Percentiles rank a stretch among this genome's conserved stretches.
phyloP scores from a whole-genome alignment of 2,329 filamentous ascomycete species.

The Rugonectria rugulosa region DNA sequence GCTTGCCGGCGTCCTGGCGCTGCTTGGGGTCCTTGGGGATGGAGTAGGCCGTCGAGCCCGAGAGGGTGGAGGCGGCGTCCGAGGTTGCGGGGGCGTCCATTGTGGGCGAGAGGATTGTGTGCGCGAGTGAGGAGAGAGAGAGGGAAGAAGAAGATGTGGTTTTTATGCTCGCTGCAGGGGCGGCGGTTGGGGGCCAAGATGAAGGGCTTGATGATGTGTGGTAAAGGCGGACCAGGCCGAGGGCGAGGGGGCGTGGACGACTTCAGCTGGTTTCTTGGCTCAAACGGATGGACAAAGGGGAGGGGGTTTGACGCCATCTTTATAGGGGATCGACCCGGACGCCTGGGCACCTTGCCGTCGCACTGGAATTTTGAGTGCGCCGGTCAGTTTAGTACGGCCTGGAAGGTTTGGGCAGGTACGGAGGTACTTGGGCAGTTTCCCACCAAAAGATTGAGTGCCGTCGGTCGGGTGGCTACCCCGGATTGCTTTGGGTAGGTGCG shows the following conservation, averaged over 20 bases:
- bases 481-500: too few relatives aligned
- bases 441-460: too few relatives aligned
- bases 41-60: constrained; percentile 41
- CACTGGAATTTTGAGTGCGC: too few relatives aligned
- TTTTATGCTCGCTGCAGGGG: too few relatives aligned
- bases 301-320: background rate
- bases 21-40: constrained; percentile 37
- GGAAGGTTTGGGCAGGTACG: too few relatives aligned
- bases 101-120: background rate
- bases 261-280: background rate
- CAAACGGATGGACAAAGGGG: background rate
- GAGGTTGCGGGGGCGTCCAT: constrained; percentile 35
- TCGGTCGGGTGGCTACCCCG: too few relatives aligned
- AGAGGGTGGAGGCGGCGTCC: constrained; percentile 42
- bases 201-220: too few relatives aligned
- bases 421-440: too few relatives aligned
- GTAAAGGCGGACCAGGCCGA: too few relatives aligned
- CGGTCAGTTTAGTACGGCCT: too few relatives aligned
- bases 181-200: background rate
- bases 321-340: background rate
- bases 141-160: too few relatives aligned
- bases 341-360: constrained; percentile 5
- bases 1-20: constrained; percentile 12
- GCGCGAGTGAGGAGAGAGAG: background rate
- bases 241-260: too few relatives aligned